phyloP scores from a whole-genome alignment of 75 land plant species.

The Larix kaempferi region DNA sequence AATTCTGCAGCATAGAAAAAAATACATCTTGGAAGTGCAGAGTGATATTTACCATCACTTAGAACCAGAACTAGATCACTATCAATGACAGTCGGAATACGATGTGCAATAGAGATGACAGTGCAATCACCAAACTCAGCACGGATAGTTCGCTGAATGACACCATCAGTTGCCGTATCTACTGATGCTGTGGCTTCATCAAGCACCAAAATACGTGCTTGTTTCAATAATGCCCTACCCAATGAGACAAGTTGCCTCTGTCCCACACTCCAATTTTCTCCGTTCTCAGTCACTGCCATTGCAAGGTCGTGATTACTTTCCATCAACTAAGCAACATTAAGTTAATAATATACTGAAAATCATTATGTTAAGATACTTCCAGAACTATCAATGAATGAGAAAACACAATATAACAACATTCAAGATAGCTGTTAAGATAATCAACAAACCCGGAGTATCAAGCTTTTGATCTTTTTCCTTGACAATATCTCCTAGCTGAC shows the following conservation, averaged over 20 bases:
- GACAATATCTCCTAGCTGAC: constrained; percentile 75
- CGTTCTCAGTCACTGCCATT: constrained; percentile 79
- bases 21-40: not conserved
- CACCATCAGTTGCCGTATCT: constrained; percentile 81
- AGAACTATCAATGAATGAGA: not conserved
- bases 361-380: not conserved
- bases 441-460: constrained; percentile 60
- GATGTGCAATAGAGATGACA: constrained; percentile 84
- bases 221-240: constrained; percentile 78
- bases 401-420: not conserved
- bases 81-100: constrained; percentile 89
- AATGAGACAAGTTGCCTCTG: constrained; percentile 83
- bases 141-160: constrained; percentile 69
- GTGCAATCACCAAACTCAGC: constrained; percentile 69
- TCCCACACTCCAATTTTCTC: constrained; percentile 97
- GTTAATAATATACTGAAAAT: too few species aligned
- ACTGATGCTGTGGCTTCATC: constrained; percentile 98
- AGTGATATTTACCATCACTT: constrained; percentile 23
- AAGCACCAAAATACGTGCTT: constrained; percentile 68
- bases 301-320: not conserved
- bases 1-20: not conserved
- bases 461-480: constrained; percentile 56
- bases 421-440: not conserved
- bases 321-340: not conserved
- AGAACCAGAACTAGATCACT: constrained; percentile 83